phyloP scores from a whole-genome alignment of 352 stramenopile genomes.

The Pythium brassicae region DNA sequence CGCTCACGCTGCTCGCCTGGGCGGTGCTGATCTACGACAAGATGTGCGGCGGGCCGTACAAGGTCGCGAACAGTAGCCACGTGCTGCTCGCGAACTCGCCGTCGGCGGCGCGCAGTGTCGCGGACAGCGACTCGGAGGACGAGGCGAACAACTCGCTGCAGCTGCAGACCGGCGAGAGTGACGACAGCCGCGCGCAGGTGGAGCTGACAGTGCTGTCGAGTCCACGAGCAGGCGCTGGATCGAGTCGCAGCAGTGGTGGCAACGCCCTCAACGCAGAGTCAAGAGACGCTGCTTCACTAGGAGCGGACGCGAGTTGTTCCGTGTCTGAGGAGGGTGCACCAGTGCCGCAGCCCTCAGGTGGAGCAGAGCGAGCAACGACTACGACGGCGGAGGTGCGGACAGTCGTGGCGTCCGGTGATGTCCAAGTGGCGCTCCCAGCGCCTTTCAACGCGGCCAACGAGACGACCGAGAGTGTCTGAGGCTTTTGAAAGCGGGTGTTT shows the following conservation, averaged over 20 bases:
- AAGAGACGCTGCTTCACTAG: background rate
- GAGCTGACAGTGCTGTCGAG: constrained; percentile 11
- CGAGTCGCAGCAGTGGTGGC: background rate
- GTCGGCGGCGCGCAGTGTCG: constrained; percentile 28
- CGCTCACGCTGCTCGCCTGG: constrained; percentile 58
- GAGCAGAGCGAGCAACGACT: background rate
- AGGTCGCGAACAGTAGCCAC: constrained; percentile 77
- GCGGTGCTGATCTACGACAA: constrained; percentile 62
- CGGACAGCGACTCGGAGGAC: constrained; percentile 29
- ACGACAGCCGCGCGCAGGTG: constrained; percentile 6
- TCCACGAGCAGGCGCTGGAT: background rate
- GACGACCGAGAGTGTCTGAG: constrained; percentile 3
- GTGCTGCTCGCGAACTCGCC: constrained; percentile 56
- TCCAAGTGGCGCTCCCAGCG: background rate
- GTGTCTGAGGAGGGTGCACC: too few relatives aligned
- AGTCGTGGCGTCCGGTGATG: background rate
- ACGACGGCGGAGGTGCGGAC: background rate
- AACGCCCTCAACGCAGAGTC: background rate
- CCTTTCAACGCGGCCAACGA: background rate
- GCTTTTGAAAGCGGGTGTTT: too few relatives aligned
- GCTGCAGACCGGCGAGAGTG: background rate
- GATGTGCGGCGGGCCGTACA: constrained; percentile 71
- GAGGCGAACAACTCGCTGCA: constrained; percentile 14
- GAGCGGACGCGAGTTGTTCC: background rate
- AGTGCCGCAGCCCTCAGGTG: background rate